Conservation (phyloP, 805 yeast genomes). For the Cyberlindnera samutprakarnensis region DNA sequence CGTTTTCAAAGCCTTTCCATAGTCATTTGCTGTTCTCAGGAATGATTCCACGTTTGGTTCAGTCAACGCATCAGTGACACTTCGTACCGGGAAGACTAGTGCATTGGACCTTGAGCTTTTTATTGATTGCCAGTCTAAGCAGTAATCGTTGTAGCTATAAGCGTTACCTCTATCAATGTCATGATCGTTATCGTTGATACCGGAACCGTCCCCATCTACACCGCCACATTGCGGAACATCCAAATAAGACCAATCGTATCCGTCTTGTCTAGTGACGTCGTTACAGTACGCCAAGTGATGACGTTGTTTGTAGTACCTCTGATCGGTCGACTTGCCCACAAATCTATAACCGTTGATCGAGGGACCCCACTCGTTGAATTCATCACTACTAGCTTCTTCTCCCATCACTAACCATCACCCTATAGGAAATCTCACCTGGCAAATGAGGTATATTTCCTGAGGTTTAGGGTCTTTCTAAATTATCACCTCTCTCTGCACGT, state of each 20-base stretch:
- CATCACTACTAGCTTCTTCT: neutral
- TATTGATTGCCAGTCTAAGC: conserved; percentile 22
- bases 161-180: neutral
- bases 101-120: conserved; percentile 6
- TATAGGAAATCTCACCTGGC: no score
- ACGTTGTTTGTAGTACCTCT: conserved; percentile 8
- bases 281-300: conserved; percentile 4
- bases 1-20: conserved; percentile 23
- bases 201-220: neutral
- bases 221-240: conserved; percentile 11
- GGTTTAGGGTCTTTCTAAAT: no score
- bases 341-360: conserved; percentile 22
- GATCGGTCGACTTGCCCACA: conserved; percentile 3
- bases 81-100: conserved; percentile 24
- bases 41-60: conserved; percentile 10
- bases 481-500: no score
- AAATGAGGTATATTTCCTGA: no score
- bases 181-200: neutral
- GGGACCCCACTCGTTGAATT: conserved; percentile 22
- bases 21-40: conserved; percentile 7
- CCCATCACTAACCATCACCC: no score
- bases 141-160: conserved; percentile 17
- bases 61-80: conserved; percentile 25
- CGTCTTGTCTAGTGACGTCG: neutral
- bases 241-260: conserved; percentile 18